phyloP scores from a whole-genome alignment of 257 asterid genomes.

The Osmanthus fragrans region DNA sequence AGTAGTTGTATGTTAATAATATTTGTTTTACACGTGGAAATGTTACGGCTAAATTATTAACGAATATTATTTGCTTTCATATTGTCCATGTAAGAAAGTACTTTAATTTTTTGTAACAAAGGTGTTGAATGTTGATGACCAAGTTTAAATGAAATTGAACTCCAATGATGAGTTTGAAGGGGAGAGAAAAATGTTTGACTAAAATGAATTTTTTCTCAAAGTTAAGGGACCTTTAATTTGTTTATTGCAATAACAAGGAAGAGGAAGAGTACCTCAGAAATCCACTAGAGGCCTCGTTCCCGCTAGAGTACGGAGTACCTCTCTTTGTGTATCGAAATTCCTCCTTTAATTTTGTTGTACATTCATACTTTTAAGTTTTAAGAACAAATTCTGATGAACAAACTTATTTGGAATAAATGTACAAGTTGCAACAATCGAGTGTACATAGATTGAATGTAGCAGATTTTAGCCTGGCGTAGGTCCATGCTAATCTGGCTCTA shows the following conservation, averaged over 20 bases:
- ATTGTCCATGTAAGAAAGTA: not conserved
- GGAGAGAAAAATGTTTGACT: not conserved
- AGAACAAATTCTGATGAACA: not conserved
- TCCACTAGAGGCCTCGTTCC: constrained; percentile 34
- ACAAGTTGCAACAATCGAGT: not conserved
- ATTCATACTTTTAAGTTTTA: constrained; percentile 1
- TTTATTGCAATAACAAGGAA: constrained; percentile 27
- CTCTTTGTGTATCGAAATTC: not conserved
- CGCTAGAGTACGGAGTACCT: no score
- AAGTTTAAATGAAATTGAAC: not conserved
- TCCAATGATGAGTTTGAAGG: not conserved
- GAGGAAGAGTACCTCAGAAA: constrained; percentile 20
- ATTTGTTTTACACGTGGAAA: no score
- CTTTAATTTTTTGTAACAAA: not conserved
- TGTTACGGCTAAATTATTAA: no score
- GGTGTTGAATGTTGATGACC: not conserved
- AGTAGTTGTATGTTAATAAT: no score
- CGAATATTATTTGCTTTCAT: no score
- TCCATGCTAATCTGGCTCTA: constrained; percentile 26
- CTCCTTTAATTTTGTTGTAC: constrained; percentile 23
- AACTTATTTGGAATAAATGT: not conserved
- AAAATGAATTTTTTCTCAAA: not conserved
- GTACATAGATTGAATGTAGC: constrained; percentile 10
- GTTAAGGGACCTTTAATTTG: not conserved
- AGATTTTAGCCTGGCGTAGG: constrained; percentile 22